A percentile compares a stretch with the other conserved stretches of the same genome.
phyloP scores from a whole-genome alignment of 371 early-diverging fungal genomes.

The Chytridium lagenaria region DNA sequence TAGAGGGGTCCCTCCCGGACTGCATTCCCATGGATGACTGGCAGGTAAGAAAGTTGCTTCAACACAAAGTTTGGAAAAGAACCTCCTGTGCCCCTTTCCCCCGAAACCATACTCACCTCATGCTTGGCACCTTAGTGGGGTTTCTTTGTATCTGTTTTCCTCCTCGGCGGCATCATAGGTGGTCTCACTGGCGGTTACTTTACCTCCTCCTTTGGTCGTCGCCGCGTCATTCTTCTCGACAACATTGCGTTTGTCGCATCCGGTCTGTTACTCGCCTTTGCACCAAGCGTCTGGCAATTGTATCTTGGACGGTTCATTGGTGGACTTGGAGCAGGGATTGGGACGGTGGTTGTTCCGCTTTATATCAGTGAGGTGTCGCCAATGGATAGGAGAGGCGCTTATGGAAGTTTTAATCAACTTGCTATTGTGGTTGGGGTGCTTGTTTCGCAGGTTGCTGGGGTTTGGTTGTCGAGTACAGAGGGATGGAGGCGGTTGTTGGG shows the following conservation, averaged over 20 bases:
- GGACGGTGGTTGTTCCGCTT: constrained; percentile 83
- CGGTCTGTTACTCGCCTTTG: constrained; percentile 69
- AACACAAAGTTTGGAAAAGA: neutral
- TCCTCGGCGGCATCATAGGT: constrained; percentile 77
- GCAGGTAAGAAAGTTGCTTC: constrained; percentile 27
- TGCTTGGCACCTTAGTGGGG: constrained; percentile 50
- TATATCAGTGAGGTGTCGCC: constrained; percentile 90
- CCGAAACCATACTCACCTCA: neutral
- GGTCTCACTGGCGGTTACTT: constrained; percentile 75
- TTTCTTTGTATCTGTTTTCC: constrained; percentile 46
- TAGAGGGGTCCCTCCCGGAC: constrained; percentile 53
- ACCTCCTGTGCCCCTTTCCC: neutral
- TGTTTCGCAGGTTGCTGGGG: constrained; percentile 37
- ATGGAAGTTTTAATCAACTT: constrained; percentile 81
- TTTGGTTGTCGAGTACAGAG: constrained; percentile 36
- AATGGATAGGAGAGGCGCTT: constrained; percentile 70
- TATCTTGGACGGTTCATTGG: constrained; percentile 79
- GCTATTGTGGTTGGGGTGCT: constrained; percentile 54
- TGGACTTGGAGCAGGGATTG: constrained; percentile 85
- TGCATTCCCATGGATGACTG: constrained; percentile 85
- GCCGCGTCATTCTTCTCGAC: constrained; percentile 70
- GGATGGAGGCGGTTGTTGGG: constrained; percentile 44
- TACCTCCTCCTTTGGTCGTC: constrained; percentile 77
- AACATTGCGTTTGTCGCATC: constrained; percentile 68
- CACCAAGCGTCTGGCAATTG: constrained; percentile 58